Evolutionary conservation across 129 eudicot genomes (phyloP), one percentile per base, ranked within the genome.

Genomic region (Glebionis coronaria): DNA sequence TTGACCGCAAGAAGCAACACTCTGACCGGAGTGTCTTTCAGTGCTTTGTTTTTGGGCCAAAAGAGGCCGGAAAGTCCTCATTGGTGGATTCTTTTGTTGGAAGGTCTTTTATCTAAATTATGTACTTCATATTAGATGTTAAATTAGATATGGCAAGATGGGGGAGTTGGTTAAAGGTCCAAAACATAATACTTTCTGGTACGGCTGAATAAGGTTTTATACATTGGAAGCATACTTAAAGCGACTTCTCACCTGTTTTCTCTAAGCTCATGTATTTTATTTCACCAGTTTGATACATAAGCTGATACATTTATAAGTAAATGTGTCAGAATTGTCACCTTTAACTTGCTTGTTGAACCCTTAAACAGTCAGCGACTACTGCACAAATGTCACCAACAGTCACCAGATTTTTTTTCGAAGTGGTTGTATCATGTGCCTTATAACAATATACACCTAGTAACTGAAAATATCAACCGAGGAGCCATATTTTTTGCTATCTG

Each of bases 11-110:
- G 75, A 93, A 88, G 82, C 87, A 90, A 80, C 96, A 87, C 73
- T 72, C 93, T 1, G 95, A 93, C 70, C 83, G 97, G 67, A 93
- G 72, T 67, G 95, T 89, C 68, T 89, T 84, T 63, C 99, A 93
- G 76, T 93, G 99, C 49, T 89, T 80, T 63, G 99, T 93, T 56
- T 93, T 93, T 79, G 97, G 95, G 68, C 97, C 99, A 54, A 84
- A 82, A 76, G 87, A 79, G 63, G 85, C 97, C 3, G 99, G 99
- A 47, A 93, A 93, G 67, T 76, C 97, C 3, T 84, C 92, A 16
- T 54, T 93, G 64, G 70, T 89, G 71, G 77, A 86, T 81, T 78
- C 99, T 16, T 84, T 84, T 72, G 79, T 84, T 76, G 90, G 93
- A 85, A 93, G 99, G 99, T 93, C 9, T 63, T 15, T 72, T 57